phyloP scores from a whole-genome alignment of 768 basidiomycete genomes.

The Lactarius sanguifluus region DNA sequence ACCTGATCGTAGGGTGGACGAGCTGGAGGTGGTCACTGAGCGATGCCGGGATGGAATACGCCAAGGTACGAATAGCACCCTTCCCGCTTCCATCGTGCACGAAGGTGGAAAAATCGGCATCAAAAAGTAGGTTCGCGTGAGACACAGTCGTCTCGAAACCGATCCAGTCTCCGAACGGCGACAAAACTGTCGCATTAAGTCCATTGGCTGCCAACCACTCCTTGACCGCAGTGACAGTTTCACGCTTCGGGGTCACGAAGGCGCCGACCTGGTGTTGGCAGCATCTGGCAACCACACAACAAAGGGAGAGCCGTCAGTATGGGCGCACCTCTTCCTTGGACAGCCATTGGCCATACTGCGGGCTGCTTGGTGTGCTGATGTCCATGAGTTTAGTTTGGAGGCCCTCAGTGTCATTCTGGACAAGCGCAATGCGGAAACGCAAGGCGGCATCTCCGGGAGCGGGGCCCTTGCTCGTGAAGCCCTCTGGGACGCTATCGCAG shows the following conservation, averaged over 20 bases:
- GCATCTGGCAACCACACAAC: neutral
- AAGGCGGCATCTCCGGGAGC: constrained; percentile 1
- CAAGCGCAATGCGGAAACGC: constrained; percentile 13
- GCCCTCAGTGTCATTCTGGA: constrained; percentile 15
- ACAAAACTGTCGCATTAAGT: constrained; percentile 17
- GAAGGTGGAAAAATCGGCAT: constrained; percentile 29
- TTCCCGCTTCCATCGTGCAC: constrained; percentile 18
- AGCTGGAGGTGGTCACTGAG: constrained; percentile 28
- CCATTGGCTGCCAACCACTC: constrained; percentile 22
- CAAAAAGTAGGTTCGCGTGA: constrained; percentile 28
- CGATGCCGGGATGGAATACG: constrained; percentile 29
- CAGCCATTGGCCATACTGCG: constrained; percentile 30
- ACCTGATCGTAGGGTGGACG: constrained; percentile 29
- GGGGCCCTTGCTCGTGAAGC: constrained; percentile 9
- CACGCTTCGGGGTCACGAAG: constrained; percentile 20
- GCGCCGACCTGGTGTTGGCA: constrained; percentile 15
- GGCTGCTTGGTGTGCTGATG: constrained; percentile 31
- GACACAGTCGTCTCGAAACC: constrained; percentile 21
- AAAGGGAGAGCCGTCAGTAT: neutral
- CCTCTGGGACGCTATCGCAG: constrained; percentile 7
- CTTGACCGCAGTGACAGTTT: constrained; percentile 19
- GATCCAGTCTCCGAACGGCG: constrained; percentile 36
- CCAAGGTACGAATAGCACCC: constrained; percentile 28
- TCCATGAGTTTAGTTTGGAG: constrained; percentile 29
- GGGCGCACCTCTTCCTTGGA: constrained; percentile 32